Percentiles rank a stretch among this genome's conserved stretches.
Conservation (phyloP, 352 stramenopile genomes). For the Globisporangium polare region DNA sequence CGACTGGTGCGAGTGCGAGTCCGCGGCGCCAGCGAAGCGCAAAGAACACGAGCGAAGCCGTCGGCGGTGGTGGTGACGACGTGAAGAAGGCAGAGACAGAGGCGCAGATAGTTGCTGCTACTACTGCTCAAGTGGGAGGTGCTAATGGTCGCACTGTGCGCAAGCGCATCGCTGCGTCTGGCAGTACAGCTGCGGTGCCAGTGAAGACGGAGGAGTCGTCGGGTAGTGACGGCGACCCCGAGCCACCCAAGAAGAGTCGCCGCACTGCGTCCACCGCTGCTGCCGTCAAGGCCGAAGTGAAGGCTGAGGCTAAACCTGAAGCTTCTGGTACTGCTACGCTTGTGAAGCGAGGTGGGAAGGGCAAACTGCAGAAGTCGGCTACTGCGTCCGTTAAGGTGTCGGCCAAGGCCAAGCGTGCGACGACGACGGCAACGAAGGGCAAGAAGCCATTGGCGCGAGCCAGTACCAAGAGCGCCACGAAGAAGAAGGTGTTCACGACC, state of each 20-base stretch:
- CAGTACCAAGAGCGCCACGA: constrained; percentile 5
- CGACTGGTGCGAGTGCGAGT: neutral
- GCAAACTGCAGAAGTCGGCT: neutral
- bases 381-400: constrained; percentile 1
- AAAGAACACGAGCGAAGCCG: constrained; percentile 6
- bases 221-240: neutral
- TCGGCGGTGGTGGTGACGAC: neutral
- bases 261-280: neutral
- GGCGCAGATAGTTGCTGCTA: neutral
- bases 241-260: constrained; percentile 9
- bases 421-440: constrained; percentile 12
- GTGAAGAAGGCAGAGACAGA: neutral
- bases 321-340: too few species aligned
- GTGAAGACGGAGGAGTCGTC: neutral
- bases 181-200: neutral
- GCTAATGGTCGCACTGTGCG: neutral
- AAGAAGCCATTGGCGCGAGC: constrained; percentile 4
- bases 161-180: neutral
- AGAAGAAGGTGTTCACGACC: neutral
- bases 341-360: constrained; percentile 1
- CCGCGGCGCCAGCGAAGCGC: neutral
- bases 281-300: neutral
- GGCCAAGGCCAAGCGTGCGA: constrained; percentile 1
- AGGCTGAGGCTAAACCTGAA: neutral
- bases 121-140: neutral